A percentile compares a stretch with the other conserved stretches of the same genome.
phyloP scores from a whole-genome alignment of 495 filamentous ascomycete species.

The Lophiostoma macrostomum region DNA sequence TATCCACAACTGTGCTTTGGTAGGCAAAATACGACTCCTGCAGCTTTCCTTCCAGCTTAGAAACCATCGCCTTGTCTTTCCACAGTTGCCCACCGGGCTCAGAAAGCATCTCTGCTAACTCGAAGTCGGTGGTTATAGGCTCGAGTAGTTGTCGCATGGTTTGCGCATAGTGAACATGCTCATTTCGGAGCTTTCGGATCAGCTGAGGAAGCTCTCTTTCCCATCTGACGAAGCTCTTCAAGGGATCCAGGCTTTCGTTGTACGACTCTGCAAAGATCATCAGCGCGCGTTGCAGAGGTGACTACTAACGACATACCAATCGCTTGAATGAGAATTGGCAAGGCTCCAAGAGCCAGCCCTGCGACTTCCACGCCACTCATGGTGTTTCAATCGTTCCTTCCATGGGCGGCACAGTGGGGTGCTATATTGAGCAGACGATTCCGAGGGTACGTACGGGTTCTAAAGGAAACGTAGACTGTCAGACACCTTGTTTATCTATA shows the following conservation, averaged over 20 bases:
- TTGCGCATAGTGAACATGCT: constrained; percentile 32
- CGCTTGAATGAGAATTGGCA: constrained; percentile 24
- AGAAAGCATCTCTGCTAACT: constrained; percentile 32
- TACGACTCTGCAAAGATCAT: constrained; percentile 8
- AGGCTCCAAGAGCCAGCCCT: constrained; percentile 17
- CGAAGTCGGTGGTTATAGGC: constrained; percentile 32
- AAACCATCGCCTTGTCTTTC: constrained; percentile 24
- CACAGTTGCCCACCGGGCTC: constrained; percentile 24
- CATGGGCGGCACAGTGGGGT: too few species aligned
- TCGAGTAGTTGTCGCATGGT: constrained; percentile 31
- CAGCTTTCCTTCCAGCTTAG: constrained; percentile 25
- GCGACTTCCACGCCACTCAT: constrained; percentile 31
- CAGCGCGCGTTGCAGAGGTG: background rate
- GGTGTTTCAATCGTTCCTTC: too few species aligned
- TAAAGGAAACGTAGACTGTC: too few species aligned
- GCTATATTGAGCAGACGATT: too few species aligned
- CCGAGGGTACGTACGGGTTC: too few species aligned
- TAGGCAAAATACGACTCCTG: constrained; percentile 32
- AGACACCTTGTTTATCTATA: too few species aligned
- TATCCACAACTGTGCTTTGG: constrained; percentile 28
- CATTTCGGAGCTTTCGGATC: constrained; percentile 32
- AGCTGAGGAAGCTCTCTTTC: constrained; percentile 27
- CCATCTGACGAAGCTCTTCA: constrained; percentile 31
- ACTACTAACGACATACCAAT: background rate
- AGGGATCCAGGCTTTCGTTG: constrained; percentile 30